Evolutionary conservation across 345 rosid species (phyloP).

Genomic region (Eutrema japonicum): DNA sequence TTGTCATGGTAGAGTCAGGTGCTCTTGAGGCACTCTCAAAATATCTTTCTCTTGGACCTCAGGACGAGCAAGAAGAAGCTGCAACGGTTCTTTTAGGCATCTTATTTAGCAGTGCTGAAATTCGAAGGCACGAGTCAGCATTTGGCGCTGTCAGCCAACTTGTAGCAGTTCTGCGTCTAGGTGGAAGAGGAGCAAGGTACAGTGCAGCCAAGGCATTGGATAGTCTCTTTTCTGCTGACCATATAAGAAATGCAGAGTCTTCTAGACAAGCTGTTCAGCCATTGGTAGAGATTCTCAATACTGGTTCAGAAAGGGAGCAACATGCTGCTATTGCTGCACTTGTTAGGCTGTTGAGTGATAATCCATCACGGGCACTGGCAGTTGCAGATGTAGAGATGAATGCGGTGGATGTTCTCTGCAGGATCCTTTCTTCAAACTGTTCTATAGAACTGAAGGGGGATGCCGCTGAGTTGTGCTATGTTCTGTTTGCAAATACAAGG

Average conservation of each 20-base stretch:
- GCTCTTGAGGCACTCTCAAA: constrained; percentile 92
- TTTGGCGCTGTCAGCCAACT: constrained; percentile 95
- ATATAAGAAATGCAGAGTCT: constrained; percentile 92
- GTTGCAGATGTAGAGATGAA: constrained; percentile 99
- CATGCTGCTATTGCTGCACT: constrained; percentile 98
- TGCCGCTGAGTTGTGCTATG: constrained; percentile 97
- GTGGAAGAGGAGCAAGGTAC: constrained; percentile 96
- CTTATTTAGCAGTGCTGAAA: constrained; percentile 87
- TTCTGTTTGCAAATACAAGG: constrained; percentile 89
- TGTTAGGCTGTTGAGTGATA: constrained; percentile 93
- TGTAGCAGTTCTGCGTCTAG: constrained; percentile 93
- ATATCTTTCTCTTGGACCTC: constrained; percentile 98
- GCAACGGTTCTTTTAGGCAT: constrained; percentile 93
- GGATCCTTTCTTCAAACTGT: constrained; percentile 90
- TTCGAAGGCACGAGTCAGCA: constrained; percentile 95
- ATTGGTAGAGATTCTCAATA: constrained; percentile 92
- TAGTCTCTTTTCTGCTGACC: constrained; percentile 94
- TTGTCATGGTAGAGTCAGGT: constrained; percentile 96
- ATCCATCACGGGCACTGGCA: constrained; percentile 91
- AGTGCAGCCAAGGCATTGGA: constrained; percentile 98
- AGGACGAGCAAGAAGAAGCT: constrained; percentile 98
- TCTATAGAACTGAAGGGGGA: constrained; percentile 96
- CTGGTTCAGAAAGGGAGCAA: constrained; percentile 95
- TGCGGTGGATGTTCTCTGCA: constrained; percentile 97
- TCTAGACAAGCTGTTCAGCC: constrained; percentile 99